Evolutionary conservation across 2,329 filamentous ascomycete species (phyloP).

Genomic region (Cryoendolithus antarcticus): DNA sequence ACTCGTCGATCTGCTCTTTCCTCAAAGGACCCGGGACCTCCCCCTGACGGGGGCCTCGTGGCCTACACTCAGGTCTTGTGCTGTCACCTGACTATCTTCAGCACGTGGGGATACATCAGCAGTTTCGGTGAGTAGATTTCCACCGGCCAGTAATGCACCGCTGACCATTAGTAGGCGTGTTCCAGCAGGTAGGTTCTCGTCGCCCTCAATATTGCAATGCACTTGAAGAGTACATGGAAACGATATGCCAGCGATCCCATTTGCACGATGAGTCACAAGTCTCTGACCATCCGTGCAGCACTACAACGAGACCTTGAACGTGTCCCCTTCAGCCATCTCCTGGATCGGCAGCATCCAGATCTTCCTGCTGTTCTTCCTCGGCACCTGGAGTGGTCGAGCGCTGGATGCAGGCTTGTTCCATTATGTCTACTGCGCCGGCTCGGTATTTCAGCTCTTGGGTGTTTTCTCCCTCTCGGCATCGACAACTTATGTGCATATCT

Average conservation of each 20-base stretch:
- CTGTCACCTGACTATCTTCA: conserved; percentile 21
- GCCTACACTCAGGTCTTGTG: conserved; percentile 23
- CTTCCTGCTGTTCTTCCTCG: conserved; percentile 41
- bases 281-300: too few species aligned
- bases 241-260: too few species aligned
- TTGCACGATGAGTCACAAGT: too few species aligned
- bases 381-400: conserved; percentile 39
- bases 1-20: conserved; percentile 16
- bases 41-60: conserved; percentile 29
- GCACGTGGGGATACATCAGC: conserved; percentile 16
- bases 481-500: conserved; percentile 39
- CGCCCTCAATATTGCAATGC: too few species aligned
- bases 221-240: too few species aligned
- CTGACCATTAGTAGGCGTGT: too few species aligned
- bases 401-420: conserved; percentile 40
- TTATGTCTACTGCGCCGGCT: conserved; percentile 30
- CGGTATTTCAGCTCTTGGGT: conserved; percentile 36
- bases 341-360: conserved; percentile 42
- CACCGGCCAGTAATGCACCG: too few species aligned
- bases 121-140: conserved; percentile 4
- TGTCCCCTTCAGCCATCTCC: conserved; percentile 33
- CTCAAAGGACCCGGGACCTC: conserved; percentile 25
- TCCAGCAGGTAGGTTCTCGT: too few species aligned
- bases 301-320: conserved; percentile 25
- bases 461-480: conserved; percentile 42